These are phyloP conservation scores for Geranium incanum DNA, from an alignment of 441 rosid genomes.

Conservation along the genomic window DNA sequence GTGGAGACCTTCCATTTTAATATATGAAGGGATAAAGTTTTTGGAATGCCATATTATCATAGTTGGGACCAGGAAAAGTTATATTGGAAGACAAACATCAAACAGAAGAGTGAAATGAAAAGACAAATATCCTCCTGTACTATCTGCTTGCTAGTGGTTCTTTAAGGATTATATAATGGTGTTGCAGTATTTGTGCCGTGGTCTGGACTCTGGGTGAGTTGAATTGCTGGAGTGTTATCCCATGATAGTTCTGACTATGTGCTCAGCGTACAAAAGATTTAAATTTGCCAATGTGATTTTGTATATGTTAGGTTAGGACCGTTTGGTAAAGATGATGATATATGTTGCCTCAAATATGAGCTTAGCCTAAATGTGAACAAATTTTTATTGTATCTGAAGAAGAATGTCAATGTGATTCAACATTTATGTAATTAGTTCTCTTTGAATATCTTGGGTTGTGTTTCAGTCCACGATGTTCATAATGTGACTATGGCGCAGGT, in stretches of 20 bases:
- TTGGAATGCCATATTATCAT: neutral
- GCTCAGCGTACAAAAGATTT: neutral
- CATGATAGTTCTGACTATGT: neutral
- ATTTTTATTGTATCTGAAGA: neutral
- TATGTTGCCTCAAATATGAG: neutral
- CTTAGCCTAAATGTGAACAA: neutral
- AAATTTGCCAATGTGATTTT: neutral
- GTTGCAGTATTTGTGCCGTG: neutral
- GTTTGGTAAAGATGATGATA: neutral
- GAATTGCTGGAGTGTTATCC: neutral
- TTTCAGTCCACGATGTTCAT: constrained; percentile 11
- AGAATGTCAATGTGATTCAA: neutral
- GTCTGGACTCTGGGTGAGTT: neutral
- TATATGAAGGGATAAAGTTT: neutral
- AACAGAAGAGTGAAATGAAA: neutral
- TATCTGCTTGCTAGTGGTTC: constrained; percentile 10
- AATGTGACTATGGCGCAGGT: constrained; percentile 40
- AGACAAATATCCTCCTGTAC: neutral
- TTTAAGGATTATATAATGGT: neutral
- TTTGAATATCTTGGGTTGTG: neutral
- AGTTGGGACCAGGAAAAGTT: constrained; percentile 2
- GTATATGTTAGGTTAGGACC: neutral
- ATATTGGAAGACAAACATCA: neutral
- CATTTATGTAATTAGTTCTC: neutral
- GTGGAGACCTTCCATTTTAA: neutral